These are phyloP conservation scores for Pyronema omphalodes DNA, from an alignment of 495 filamentous ascomycete genomes.

Conservation along the genomic window DNA sequence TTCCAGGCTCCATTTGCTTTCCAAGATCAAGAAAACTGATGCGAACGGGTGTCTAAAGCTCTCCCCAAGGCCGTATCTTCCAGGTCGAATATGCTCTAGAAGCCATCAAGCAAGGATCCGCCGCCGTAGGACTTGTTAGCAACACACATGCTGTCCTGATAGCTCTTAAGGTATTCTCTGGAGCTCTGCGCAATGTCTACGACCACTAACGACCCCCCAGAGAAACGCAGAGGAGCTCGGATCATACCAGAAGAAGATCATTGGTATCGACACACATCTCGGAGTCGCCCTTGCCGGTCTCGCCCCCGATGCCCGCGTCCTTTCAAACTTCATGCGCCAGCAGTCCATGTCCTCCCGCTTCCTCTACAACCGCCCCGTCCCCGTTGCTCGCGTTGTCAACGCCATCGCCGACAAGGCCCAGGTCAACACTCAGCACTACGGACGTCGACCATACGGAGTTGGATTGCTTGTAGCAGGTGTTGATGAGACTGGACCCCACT, in stretches of 20 bases:
- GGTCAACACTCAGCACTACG: constrained; percentile 94
- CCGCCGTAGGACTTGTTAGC: constrained; percentile 89
- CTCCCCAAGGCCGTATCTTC: constrained; percentile 96
- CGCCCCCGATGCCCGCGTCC: constrained; percentile 92
- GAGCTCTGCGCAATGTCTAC: neutral
- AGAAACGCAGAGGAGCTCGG: constrained; percentile 98
- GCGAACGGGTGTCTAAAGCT: constrained; percentile 37
- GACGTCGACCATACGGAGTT: constrained; percentile 90
- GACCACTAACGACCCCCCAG: constrained; percentile 30
- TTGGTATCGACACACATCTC: constrained; percentile 84
- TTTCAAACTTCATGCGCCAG: constrained; percentile 99
- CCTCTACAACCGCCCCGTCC: constrained; percentile 85
- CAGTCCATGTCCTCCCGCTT: constrained; percentile 89
- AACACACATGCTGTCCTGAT: constrained; percentile 95
- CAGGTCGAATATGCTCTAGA: constrained; percentile 98
- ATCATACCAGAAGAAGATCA: constrained; percentile 98
- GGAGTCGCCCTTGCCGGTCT: constrained; percentile 92
- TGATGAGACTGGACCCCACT: constrained; percentile 78
- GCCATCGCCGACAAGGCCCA: constrained; percentile 93
- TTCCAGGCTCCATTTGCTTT: constrained; percentile 7
- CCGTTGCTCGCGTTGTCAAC: constrained; percentile 64
- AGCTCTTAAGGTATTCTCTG: constrained; percentile 65
- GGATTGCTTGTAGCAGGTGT: constrained; percentile 85
- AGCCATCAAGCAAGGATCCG: constrained; percentile 97
- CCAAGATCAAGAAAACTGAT: neutral